Evolutionary conservation across 225 moss, liverwort and hornwort species (phyloP).

Genomic region (Physcomitrium patens): DNA sequence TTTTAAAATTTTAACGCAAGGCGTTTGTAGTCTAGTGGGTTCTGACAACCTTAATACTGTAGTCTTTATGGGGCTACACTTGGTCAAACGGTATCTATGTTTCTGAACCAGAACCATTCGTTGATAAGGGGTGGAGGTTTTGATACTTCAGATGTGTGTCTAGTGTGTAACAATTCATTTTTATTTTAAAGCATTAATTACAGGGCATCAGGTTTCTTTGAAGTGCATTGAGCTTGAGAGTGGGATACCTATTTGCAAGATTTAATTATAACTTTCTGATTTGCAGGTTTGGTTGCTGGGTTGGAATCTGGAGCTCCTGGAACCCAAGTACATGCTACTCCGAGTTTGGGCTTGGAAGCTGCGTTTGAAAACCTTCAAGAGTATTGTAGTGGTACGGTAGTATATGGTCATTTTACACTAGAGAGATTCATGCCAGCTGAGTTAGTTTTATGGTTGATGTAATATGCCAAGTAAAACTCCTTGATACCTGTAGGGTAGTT

Average conservation of each 20-base stretch:
- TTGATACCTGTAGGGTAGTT: too few species aligned
- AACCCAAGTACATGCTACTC: conserved; percentile 56
- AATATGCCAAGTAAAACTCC: neutral
- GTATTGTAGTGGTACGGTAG: conserved; percentile 84
- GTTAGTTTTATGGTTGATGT: conserved; percentile 11
- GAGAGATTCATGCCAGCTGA: conserved; percentile 21
- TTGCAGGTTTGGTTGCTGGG: conserved; percentile 79
- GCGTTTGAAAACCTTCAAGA: conserved; percentile 87
- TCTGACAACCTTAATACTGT: neutral
- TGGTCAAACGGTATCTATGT: neutral
- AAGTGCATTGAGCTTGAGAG: neutral
- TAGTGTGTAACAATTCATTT: too few species aligned
- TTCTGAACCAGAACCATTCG: neutral
- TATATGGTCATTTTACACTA: conserved; percentile 19
- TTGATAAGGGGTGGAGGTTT: neutral
- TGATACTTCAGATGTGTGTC: neutral
- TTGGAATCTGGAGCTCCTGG: conserved; percentile 63
- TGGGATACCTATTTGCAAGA: conserved; percentile 19
- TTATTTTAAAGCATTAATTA: too few species aligned
- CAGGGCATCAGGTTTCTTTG: too few species aligned
- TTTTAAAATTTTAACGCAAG: neutral
- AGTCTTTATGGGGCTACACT: neutral
- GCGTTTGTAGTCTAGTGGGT: neutral
- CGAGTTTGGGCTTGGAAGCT: conserved; percentile 84
- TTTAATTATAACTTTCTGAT: conserved; percentile 10